Percentiles rank a stretch among this genome's conserved stretches.
phyloP scores from a whole-genome alignment of 768 basidiomycete genomes.

The Termitomyces sp. region DNA sequence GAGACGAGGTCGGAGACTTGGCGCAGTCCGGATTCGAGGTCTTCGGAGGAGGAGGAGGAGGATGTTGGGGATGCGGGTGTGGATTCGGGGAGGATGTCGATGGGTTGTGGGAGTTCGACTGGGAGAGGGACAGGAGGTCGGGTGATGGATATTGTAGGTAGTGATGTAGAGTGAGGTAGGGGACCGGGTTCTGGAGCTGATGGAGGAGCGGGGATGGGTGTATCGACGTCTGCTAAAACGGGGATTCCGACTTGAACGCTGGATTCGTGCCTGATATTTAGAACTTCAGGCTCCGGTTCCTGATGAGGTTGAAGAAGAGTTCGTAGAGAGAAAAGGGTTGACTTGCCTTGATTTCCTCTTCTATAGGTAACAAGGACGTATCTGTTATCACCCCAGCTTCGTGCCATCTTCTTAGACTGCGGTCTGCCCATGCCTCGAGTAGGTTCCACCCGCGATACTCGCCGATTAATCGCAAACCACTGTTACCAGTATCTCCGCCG shows the following conservation, averaged over 20 bases:
- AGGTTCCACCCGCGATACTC: constrained; percentile 92
- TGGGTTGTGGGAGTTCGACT: constrained; percentile 60
- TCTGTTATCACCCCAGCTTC: constrained; percentile 68
- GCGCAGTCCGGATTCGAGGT: constrained; percentile 47
- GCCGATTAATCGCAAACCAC: constrained; percentile 70
- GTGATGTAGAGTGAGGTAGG: constrained; percentile 11
- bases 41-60: constrained; percentile 38
- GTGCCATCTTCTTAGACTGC: constrained; percentile 82
- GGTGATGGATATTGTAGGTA: constrained; percentile 59
- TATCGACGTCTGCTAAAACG: constrained; percentile 39
- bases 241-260: constrained; percentile 58
- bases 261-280: constrained; percentile 32
- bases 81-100: constrained; percentile 47
- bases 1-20: constrained; percentile 24
- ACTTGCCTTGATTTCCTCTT: constrained; percentile 47
- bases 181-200: constrained; percentile 13
- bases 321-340: constrained; percentile 3
- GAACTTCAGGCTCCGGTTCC: constrained; percentile 35
- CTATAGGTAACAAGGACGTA: constrained; percentile 28
- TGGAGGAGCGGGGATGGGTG: constrained; percentile 28
- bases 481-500: constrained; percentile 65
- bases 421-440: constrained; percentile 90
- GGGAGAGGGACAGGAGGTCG: constrained; percentile 70
- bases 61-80: constrained; percentile 40
- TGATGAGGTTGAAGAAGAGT: constrained; percentile 13